These are phyloP conservation scores for Aspergillus vadensis DNA, from an alignment of 2,329 filamentous ascomycete genomes.

Conservation along the genomic window DNA sequence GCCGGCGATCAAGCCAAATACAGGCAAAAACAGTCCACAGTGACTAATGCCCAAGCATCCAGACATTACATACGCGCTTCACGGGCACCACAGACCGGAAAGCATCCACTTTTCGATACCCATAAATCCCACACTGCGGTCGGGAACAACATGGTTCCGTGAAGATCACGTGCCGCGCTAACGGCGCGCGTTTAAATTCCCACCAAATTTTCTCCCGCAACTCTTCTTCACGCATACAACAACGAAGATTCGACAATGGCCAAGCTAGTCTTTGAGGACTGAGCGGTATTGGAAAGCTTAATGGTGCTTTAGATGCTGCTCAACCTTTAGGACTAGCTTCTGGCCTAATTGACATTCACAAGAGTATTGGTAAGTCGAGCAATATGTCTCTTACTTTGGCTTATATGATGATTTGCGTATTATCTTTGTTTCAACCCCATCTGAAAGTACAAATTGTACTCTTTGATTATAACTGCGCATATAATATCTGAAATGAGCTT, in stretches of 20 bases:
- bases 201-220: conserved; percentile 14
- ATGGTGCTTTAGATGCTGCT: background rate
- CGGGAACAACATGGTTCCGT: conserved; percentile 21
- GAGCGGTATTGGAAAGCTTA: background rate
- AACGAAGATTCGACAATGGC: background rate
- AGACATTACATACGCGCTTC: background rate
- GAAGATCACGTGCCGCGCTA: conserved; percentile 28
- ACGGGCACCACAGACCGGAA: background rate
- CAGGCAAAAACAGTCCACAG: background rate
- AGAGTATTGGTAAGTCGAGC: conserved; percentile 14
- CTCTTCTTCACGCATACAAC: conserved; percentile 6
- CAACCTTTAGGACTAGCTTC: background rate
- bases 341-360: background rate
- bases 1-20: background rate
- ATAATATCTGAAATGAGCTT: conserved; percentile 25
- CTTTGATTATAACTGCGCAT: conserved; percentile 36
- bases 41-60: background rate
- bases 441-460: conserved; percentile 32
- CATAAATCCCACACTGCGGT: background rate
- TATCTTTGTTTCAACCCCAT: conserved; percentile 45
- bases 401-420: conserved; percentile 38
- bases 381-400: background rate
- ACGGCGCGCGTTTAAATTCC: conserved; percentile 21
- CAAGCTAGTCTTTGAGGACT: background rate
- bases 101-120: background rate